A percentile compares a stretch with the other conserved stretches of the same genome.
phyloP scores from a whole-genome alignment of 202 grass and related monocot genomes.

The Elaeis oleifera region DNA sequence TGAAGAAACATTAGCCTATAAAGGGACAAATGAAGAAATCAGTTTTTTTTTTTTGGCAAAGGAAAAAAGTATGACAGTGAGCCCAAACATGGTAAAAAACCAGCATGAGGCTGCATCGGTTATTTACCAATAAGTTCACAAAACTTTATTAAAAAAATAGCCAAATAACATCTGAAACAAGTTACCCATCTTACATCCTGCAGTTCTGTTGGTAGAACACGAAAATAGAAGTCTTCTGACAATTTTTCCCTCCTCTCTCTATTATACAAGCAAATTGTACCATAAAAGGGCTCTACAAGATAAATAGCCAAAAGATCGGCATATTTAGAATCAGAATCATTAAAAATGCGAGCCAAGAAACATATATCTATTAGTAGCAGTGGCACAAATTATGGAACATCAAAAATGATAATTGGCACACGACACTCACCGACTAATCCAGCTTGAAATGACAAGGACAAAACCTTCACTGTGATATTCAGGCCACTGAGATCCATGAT shows the following conservation, averaged over 20 bases:
- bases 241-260: slow-evolving; percentile 92
- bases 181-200: slow-evolving; percentile 62
- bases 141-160: slow-evolving; percentile 6
- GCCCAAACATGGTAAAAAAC: neutral
- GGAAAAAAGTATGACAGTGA: neutral
- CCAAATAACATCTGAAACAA: slow-evolving; percentile 6
- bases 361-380: too few relatives aligned
- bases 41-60: neutral
- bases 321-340: too few relatives aligned
- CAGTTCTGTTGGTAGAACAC: slow-evolving; percentile 66
- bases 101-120: slow-evolving; percentile 7
- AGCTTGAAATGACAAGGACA: slow-evolving; percentile 94
- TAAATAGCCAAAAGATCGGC: slow-evolving; percentile 16
- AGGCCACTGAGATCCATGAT: slow-evolving; percentile 52
- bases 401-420: slow-evolving; percentile 18
- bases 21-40: slow-evolving; percentile 2
- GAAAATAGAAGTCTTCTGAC: slow-evolving; percentile 87
- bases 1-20: slow-evolving; percentile 57
- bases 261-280: slow-evolving; percentile 99
- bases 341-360: too few relatives aligned
- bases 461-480: slow-evolving; percentile 93
- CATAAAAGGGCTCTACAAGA: slow-evolving; percentile 78
- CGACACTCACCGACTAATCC: slow-evolving; percentile 81
- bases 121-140: slow-evolving; percentile 11
- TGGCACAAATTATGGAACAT: slow-evolving; percentile 10